These are phyloP conservation scores for Auxenochlorella protothecoides DNA, from an alignment of 139 green algal genomes.

Conservation along the genomic window DNA sequence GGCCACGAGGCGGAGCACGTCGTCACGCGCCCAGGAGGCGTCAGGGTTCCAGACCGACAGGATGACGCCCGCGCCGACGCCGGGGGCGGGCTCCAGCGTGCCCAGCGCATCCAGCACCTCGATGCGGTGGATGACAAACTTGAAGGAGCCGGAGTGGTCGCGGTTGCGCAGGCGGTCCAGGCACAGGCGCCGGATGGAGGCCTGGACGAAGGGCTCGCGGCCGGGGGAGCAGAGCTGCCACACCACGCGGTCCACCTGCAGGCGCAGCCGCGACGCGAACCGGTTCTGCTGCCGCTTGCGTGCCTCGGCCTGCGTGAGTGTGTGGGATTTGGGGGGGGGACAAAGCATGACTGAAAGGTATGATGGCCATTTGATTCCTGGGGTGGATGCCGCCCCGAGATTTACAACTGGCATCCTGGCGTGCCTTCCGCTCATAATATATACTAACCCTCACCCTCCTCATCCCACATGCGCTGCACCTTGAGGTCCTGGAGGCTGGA, in stretches of 20 bases:
- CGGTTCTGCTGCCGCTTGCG: conserved; percentile 21
- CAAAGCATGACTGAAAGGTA: too few relatives aligned
- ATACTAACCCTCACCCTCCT: too few relatives aligned
- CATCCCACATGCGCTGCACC: background rate
- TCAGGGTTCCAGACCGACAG: conserved; percentile 54
- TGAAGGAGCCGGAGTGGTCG: conserved; percentile 35
- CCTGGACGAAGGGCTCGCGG: conserved; percentile 26
- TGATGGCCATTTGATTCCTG: too few relatives aligned
- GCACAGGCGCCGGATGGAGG: conserved; percentile 15
- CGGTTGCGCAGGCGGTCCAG: conserved; percentile 28
- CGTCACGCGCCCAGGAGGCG: conserved; percentile 29
- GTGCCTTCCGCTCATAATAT: too few relatives aligned
- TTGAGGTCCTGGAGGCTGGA: conserved; percentile 17
- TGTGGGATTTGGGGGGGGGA: background rate
- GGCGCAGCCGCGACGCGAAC: conserved; percentile 10
- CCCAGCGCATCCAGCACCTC: conserved; percentile 29
- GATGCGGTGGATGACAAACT: conserved; percentile 34
- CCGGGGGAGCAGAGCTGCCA: conserved; percentile 34
- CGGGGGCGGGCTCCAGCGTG: conserved; percentile 16
- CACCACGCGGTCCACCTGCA: conserved; percentile 33
- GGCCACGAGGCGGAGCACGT: conserved; percentile 20
- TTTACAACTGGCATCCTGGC: too few relatives aligned
- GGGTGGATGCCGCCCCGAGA: too few relatives aligned
- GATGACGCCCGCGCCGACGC: conserved; percentile 34
- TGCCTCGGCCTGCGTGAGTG: conserved; percentile 6